These are phyloP conservation scores for Botryosphaeria dothidea DNA, from an alignment of 2,329 filamentous ascomycete genomes.

Conservation along the genomic window DNA sequence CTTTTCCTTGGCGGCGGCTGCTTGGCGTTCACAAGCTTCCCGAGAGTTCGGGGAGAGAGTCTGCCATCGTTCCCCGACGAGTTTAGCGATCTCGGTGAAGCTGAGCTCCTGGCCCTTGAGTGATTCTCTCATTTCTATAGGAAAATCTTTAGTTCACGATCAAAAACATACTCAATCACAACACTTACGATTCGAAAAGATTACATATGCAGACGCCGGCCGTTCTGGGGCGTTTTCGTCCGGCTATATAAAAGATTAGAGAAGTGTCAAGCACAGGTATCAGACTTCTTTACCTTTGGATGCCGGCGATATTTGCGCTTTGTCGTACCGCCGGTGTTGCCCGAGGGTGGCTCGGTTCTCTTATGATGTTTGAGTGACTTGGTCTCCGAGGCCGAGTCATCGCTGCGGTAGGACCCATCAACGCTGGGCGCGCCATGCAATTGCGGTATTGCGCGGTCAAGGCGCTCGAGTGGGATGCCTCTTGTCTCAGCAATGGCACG, in stretches of 20 bases:
- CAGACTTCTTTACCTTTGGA: conserved; percentile 63
- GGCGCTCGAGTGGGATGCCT: conserved; percentile 45
- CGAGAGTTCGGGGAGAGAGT: conserved; percentile 66
- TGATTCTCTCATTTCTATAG: conserved; percentile 76
- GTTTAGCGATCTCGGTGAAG: conserved; percentile 81
- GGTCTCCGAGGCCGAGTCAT: conserved; percentile 51
- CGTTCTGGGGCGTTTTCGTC: conserved; percentile 80
- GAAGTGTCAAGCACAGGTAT: conserved; percentile 22
- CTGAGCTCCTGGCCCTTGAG: conserved; percentile 74
- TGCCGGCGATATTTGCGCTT: conserved; percentile 79
- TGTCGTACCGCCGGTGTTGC: conserved; percentile 30
- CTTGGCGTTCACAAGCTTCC: conserved; percentile 71
- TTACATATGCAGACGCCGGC: conserved; percentile 79
- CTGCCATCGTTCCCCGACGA: conserved; percentile 82
- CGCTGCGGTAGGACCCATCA: conserved; percentile 59
- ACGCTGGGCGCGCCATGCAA: conserved; percentile 33
- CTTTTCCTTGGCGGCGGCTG: conserved; percentile 71
- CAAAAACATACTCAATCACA: background rate
- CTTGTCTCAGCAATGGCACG: conserved; percentile 75
- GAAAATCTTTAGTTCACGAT: background rate
- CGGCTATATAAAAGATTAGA: conserved; percentile 48
- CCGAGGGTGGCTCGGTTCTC: conserved; percentile 43
- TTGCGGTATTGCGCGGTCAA: conserved; percentile 7
- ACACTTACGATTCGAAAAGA: conserved; percentile 78
- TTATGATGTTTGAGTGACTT: conserved; percentile 42